These are phyloP conservation scores for Porodaedalea pini DNA, from an alignment of 1,284 basidiomycete species.

Conservation along the genomic window DNA sequence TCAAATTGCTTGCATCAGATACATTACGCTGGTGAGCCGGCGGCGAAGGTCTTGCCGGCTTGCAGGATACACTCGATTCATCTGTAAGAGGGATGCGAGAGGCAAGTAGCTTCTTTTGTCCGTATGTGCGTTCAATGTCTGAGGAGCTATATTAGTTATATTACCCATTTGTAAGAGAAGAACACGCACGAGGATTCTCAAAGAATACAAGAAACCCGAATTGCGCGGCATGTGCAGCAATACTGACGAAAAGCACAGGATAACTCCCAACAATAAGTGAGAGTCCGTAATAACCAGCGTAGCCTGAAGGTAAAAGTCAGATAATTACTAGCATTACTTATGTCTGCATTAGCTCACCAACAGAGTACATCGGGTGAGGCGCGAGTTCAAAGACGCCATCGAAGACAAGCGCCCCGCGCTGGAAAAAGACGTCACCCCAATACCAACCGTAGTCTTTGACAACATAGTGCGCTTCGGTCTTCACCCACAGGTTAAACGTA, in stretches of 20 bases:
- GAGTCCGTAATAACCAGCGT: conserved; percentile 96
- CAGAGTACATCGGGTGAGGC: conserved; percentile 92
- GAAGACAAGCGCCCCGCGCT: conserved; percentile 86
- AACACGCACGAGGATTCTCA: conserved; percentile 87
- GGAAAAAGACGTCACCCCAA: conserved; percentile 99
- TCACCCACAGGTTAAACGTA: conserved; percentile 97
- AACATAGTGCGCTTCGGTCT: conserved; percentile 94
- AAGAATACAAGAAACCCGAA: conserved; percentile 97
- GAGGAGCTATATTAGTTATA: neutral
- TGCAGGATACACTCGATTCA: conserved; percentile 15
- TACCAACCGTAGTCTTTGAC: conserved; percentile 96
- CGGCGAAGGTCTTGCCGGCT: neutral
- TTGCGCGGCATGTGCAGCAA: conserved; percentile 91
- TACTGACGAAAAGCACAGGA: conserved; percentile 86
- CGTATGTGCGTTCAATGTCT: conserved; percentile 94
- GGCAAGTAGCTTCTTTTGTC: conserved; percentile 82
- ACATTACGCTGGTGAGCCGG: conserved; percentile 23
- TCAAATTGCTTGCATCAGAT: conserved; percentile 19
- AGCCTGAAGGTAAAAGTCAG: conserved; percentile 48
- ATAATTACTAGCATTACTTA: neutral
- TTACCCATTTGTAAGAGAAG: neutral
- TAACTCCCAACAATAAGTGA: conserved; percentile 87
- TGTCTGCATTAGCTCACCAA: conserved; percentile 54
- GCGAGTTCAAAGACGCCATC: conserved; percentile 96
- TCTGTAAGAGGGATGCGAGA: conserved; percentile 65